A percentile compares a stretch with the other conserved stretches of the same genome.
phyloP scores from a whole-genome alignment of 192 early-diverging fungal species.

The Lobosporangium transversale region DNA sequence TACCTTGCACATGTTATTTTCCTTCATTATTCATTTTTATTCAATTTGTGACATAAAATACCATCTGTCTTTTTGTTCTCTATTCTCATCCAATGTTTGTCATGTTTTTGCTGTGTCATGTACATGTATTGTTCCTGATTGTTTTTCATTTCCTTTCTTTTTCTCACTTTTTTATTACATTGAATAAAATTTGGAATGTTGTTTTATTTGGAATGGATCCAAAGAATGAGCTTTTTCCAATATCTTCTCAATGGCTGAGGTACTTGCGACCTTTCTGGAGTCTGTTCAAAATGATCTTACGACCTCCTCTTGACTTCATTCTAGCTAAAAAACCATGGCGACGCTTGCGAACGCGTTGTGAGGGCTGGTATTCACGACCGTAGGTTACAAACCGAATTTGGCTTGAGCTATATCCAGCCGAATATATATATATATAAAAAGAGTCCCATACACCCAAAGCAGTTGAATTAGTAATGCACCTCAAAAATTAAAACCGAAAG shows the following conservation, averaged over 20 bases:
- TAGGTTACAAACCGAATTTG: slow-evolving; percentile 84
- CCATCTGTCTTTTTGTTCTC: neutral
- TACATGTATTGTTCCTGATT: neutral
- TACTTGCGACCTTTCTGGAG: slow-evolving; percentile 89
- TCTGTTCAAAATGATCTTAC: slow-evolving; percentile 78
- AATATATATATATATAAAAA: neutral
- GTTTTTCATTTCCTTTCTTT: neutral
- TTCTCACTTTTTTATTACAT: too few relatives aligned
- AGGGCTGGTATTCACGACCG: slow-evolving; percentile 95
- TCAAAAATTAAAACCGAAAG: slow-evolving; percentile 3
- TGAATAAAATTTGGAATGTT: neutral
- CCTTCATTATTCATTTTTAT: neutral
- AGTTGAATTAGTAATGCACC: neutral
- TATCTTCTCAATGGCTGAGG: slow-evolving; percentile 91
- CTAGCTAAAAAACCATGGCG: slow-evolving; percentile 91
- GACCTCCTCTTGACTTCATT: slow-evolving; percentile 79
- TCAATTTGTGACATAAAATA: neutral
- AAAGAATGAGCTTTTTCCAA: slow-evolving; percentile 11
- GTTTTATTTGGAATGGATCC: neutral
- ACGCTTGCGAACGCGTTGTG: slow-evolving; percentile 88
- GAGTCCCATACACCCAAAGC: neutral
- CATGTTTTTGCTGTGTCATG: slow-evolving; percentile 56
- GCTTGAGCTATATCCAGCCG: slow-evolving; percentile 23
- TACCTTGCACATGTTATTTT: neutral
- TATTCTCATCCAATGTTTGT: neutral